These are phyloP conservation scores for Poronia punctata DNA, from an alignment of 495 filamentous ascomycete species.

Conservation along the genomic window DNA sequence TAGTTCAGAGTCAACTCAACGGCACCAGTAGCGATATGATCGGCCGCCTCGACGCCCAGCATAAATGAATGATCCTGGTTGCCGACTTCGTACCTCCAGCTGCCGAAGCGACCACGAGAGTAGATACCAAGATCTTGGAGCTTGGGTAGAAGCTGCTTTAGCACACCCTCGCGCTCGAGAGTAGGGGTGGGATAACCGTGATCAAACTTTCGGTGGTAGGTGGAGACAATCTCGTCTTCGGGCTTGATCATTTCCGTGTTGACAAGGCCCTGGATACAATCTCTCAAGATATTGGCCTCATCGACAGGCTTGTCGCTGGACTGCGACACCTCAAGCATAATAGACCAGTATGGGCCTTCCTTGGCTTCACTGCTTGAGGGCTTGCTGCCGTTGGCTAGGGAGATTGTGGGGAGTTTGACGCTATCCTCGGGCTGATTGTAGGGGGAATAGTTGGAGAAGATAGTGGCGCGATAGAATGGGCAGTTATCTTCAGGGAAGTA, in stretches of 20 bases:
- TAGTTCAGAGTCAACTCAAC: constrained; percentile 97
- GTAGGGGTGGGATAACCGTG: constrained; percentile 97
- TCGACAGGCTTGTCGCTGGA: constrained; percentile 93
- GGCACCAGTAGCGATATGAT: constrained; percentile 89
- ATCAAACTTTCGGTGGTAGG: constrained; percentile 97
- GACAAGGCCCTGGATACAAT: constrained; percentile 92
- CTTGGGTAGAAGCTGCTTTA: constrained; percentile 87
- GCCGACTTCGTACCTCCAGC: constrained; percentile 90
- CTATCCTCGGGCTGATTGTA: constrained; percentile 86
- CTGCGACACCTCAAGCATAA: constrained; percentile 98
- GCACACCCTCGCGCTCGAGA: constrained; percentile 89
- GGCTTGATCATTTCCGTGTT: constrained; percentile 93
- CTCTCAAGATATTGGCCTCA: constrained; percentile 68
- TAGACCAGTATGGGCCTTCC: constrained; percentile 96
- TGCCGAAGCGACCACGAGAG: constrained; percentile 94
- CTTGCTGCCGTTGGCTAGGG: constrained; percentile 78
- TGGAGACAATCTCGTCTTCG: constrained; percentile 91
- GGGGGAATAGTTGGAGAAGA: constrained; percentile 99
- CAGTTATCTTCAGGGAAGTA: constrained; percentile 99
- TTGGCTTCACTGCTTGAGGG: constrained; percentile 58
- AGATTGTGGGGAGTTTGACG: constrained; percentile 79
- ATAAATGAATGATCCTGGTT: constrained; percentile 99
- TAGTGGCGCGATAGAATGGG: constrained; percentile 99
- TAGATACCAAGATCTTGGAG: constrained; percentile 87
- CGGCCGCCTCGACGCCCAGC: constrained; percentile 94